phyloP scores from a whole-genome alignment of 1,139 yeast genomes.

The Candida glucosophila region DNA sequence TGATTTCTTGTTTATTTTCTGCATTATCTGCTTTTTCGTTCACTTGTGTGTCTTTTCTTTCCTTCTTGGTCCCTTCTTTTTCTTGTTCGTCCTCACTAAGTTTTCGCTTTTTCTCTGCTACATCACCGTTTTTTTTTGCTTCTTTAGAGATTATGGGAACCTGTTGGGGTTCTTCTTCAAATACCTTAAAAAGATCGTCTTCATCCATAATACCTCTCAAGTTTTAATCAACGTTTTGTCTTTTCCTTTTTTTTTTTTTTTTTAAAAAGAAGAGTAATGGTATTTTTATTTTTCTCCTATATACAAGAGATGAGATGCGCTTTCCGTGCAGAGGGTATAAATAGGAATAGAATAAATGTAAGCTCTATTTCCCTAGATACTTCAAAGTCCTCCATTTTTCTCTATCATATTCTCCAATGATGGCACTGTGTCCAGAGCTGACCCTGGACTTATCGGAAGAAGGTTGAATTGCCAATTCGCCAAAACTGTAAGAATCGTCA shows the following conservation, averaged over 20 bases:
- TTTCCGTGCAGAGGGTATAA: background rate
- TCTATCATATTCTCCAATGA: constrained; percentile 54
- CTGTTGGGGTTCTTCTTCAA: constrained; percentile 45
- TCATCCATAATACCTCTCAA: constrained; percentile 4
- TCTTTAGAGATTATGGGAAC: constrained; percentile 23
- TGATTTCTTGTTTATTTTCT: constrained; percentile 20
- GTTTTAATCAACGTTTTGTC: background rate
- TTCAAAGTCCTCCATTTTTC: constrained; percentile 57
- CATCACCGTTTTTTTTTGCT: constrained; percentile 5
- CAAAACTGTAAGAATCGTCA: constrained; percentile 8
- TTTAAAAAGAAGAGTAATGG: background rate
- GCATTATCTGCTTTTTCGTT: constrained; percentile 7
- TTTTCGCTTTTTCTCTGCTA: constrained; percentile 6
- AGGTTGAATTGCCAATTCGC: constrained; percentile 34
- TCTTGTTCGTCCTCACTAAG: constrained; percentile 4
- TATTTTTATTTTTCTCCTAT: background rate
- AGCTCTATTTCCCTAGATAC: constrained; percentile 5
- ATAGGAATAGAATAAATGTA: background rate
- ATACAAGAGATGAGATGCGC: background rate
- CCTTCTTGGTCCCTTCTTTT: constrained; percentile 4
- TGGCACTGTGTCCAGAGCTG: constrained; percentile 49
- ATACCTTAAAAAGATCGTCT: constrained; percentile 64
- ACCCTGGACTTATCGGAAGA: constrained; percentile 32
- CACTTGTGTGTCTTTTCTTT: constrained; percentile 5
- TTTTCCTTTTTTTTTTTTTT: constrained; percentile 1